Base-by-base conservation (phyloP, 1,284 basidiomycete genomes). In the Cryptococcus sp. region DNA sequence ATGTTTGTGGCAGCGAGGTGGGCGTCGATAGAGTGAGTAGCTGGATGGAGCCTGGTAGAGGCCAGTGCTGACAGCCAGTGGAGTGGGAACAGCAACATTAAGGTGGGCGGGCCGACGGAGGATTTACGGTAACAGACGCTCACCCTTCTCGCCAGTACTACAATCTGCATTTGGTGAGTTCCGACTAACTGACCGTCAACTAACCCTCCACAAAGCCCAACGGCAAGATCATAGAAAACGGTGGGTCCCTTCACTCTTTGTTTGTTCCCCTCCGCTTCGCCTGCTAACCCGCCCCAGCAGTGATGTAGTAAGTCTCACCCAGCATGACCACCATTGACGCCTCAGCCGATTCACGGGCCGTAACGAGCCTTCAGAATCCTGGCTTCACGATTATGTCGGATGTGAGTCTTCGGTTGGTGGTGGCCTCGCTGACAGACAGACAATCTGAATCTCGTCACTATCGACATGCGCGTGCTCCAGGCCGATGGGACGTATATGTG, bases 361-460 rank as follows among this genome's bases (percentile, higher is more conserved):
- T 7, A 51, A 56, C 18, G 56, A 59, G 35, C 54, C 58, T 6
- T 50, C 52, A 16, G 60, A 61, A 37, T 59, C 59, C 15, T 72
- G 70, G 70, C 62, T 70, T 18, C 59, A 63, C 23, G 70, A 68
- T 52, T 72, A 72, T 53, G 61, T 70, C 4, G 67, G 65, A 15
- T 72, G 70, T 72, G 46, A 55, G 65, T 61, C 18, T 36, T 3
- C 42, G 2, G 18, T 20, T 37, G 8, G 24, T 11, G 11, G 15
- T 21, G 23, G 16, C 16, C 12, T 48, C 13, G 38, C 37, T 50
- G 24, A 46, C 16, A 28, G 15, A 11, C n/a, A 62, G 60, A 62
- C 40, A 58, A 62, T 46, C 23, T 62, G n/a, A 62, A 59, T 37
- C 21, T 56, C 4, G 60, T 62, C 23, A 62, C 60, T 7, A 47